These are phyloP conservation scores for Cryptosporidium parvum DNA, from an alignment of 169 alveolate species.

Conservation along the genomic window DNA sequence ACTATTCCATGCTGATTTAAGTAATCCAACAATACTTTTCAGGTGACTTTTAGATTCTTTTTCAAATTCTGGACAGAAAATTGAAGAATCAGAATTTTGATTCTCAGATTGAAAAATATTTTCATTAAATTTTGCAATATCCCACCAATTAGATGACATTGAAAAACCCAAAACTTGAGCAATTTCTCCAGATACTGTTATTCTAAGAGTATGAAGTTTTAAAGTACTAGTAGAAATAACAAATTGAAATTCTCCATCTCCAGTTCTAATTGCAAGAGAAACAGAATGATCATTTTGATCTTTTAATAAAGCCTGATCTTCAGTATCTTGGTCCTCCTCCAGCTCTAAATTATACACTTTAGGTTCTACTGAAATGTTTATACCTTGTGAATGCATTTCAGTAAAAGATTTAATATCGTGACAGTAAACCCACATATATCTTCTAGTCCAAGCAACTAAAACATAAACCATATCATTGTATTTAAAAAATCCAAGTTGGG, in stretches of 20 bases:
- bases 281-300: not conserved
- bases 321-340: slow-evolving; percentile 2
- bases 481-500: slow-evolving; percentile 37
- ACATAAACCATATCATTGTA: slow-evolving; percentile 30
- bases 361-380: slow-evolving; percentile 54
- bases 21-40: not conserved
- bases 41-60: not conserved
- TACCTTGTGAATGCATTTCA: slow-evolving; percentile 42
- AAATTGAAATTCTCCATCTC: slow-evolving; percentile 55
- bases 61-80: not conserved
- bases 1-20: slow-evolving; percentile 25
- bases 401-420: slow-evolving; percentile 59
- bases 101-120: not conserved
- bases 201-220: slow-evolving; percentile 32
- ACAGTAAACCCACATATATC: slow-evolving; percentile 63
- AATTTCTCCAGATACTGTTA: slow-evolving; percentile 22
- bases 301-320: not conserved
- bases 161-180: slow-evolving; percentile 21
- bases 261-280: slow-evolving; percentile 44
- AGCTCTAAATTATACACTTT: slow-evolving; percentile 45
- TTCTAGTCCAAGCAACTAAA: slow-evolving; percentile 52
- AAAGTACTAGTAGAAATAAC: slow-evolving; percentile 1
- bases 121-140: slow-evolving; percentile 47
- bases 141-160: slow-evolving; percentile 70
- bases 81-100: not conserved